phyloP scores from a whole-genome alignment of 129 eudicot species.

The Heracleum sosnowskyi region DNA sequence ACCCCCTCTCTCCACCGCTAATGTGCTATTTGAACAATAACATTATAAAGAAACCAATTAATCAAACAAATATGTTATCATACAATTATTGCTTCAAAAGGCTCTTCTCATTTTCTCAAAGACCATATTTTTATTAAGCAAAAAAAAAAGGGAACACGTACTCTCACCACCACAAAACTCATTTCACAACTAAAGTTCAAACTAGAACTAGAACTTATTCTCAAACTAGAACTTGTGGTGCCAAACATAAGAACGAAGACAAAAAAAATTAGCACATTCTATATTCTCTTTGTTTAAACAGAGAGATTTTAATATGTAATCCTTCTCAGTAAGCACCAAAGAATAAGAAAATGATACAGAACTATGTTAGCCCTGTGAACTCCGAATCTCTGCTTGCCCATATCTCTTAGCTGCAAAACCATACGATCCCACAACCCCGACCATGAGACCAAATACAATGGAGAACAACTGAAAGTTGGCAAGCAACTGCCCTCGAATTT shows the following conservation, averaged over 20 bases:
- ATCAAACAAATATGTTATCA: too few species aligned
- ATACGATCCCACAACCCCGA: slow-evolving; percentile 47
- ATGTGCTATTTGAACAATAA: too few species aligned
- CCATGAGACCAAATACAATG: slow-evolving; percentile 51
- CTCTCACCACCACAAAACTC: too few species aligned
- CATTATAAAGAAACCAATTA: too few species aligned
- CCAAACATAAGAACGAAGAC: not conserved
- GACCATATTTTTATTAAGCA: too few species aligned
- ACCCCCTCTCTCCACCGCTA: too few species aligned
- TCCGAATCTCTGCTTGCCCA: slow-evolving; percentile 21
- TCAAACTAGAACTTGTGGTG: not conserved
- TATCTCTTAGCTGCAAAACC: slow-evolving; percentile 38
- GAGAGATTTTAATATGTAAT: not conserved
- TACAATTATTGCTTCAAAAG: too few species aligned
- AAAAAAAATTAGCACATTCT: not conserved
- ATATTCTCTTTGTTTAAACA: not conserved
- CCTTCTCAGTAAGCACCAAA: not conserved
- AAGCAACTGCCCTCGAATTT: slow-evolving; percentile 60
- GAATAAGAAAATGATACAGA: not conserved
- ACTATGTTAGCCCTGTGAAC: slow-evolving; percentile 9
- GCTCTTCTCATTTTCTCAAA: too few species aligned
- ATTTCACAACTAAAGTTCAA: too few species aligned
- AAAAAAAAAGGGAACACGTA: too few species aligned
- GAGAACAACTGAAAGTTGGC: slow-evolving; percentile 82
- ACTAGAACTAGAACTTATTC: too few species aligned